phyloP scores from a whole-genome alignment of 306 rosid genomes.

The Cucumis hystrix region DNA sequence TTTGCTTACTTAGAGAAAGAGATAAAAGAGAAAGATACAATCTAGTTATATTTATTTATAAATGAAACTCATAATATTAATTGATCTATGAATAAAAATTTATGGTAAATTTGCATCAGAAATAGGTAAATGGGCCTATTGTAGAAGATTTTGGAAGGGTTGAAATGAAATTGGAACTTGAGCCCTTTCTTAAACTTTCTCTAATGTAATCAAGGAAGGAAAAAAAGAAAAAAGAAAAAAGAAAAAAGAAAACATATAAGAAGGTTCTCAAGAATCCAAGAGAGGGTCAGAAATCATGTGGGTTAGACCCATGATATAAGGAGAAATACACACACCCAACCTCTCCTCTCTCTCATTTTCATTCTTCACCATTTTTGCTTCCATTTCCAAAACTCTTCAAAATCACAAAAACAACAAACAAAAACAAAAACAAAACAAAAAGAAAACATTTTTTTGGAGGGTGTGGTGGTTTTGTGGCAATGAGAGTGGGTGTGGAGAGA shows the following conservation, averaged over 20 bases:
- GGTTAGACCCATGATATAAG: conserved; percentile 11
- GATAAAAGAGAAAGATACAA: too few relatives aligned
- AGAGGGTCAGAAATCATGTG: conserved; percentile 8
- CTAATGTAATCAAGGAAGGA: too few relatives aligned
- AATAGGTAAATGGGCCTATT: too few relatives aligned
- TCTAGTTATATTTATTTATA: too few relatives aligned
- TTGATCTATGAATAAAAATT: too few relatives aligned
- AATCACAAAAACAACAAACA: background rate
- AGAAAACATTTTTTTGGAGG: background rate
- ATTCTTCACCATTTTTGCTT: background rate
- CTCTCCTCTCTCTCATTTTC: background rate
- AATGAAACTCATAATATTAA: too few relatives aligned
- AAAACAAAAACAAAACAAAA: too few relatives aligned
- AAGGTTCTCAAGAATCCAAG: conserved; percentile 11
- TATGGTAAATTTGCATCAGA: too few relatives aligned
- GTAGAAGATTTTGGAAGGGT: background rate
- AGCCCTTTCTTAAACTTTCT: background rate
- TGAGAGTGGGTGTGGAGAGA: conserved; percentile 7
- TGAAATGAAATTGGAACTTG: background rate
- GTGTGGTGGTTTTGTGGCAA: background rate
- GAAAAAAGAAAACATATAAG: background rate
- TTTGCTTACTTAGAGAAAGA: too few relatives aligned
- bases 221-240: background rate
- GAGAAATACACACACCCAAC: background rate
- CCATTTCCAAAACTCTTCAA: background rate